Conservation (phyloP, 176 grass and related monocot species). For the Oryza meridionalis region DNA sequence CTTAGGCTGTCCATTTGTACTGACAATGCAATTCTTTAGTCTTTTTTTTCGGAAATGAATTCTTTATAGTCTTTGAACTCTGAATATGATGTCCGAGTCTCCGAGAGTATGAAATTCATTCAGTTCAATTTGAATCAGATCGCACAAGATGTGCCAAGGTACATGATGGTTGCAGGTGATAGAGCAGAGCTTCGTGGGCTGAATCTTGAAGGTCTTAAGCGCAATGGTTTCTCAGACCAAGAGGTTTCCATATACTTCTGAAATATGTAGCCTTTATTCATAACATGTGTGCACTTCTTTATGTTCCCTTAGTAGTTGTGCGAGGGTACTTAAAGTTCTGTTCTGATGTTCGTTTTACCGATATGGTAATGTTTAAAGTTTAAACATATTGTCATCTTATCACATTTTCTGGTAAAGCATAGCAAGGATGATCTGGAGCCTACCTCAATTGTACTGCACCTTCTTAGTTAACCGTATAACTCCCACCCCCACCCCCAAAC, state of each 20-base stretch:
- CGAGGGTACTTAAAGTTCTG: background rate
- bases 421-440: background rate
- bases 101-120: slow-evolving; percentile 4
- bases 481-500: no score
- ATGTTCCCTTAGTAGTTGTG: background rate
- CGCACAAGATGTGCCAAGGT: slow-evolving; percentile 91
- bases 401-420: background rate
- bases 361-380: background rate
- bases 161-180: slow-evolving; percentile 80
- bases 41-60: background rate
- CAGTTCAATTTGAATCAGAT: slow-evolving; percentile 56
- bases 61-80: background rate
- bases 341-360: background rate
- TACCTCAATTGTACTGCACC: background rate
- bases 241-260: slow-evolving; percentile 54
- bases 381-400: background rate
- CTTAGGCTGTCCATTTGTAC: background rate
- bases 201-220: slow-evolving; percentile 84
- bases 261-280: slow-evolving; percentile 18
- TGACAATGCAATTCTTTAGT: slow-evolving; percentile 1
- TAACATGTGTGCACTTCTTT: slow-evolving; percentile 9
- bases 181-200: slow-evolving; percentile 87
- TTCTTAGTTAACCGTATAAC: no score
- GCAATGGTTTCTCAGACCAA: slow-evolving; percentile 63
- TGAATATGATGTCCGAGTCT: slow-evolving; percentile 24